Conservation (phyloP, 495 filamentous ascomycete species). For the Bacidia gigantensis region DNA sequence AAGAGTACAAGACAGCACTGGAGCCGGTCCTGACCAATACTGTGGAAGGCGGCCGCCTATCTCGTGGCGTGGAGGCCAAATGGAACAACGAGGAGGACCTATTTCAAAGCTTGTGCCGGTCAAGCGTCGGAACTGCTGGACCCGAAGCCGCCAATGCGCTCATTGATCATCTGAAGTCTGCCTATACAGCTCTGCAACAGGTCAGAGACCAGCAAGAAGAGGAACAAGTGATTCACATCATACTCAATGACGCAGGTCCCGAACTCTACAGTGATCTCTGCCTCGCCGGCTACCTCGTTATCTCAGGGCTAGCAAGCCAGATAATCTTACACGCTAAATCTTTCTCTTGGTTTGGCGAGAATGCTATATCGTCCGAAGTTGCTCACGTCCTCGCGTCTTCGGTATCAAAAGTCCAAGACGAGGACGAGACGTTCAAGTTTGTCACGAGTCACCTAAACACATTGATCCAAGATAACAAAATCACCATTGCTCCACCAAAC, state of each 20-base stretch:
- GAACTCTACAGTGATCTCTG: constrained; percentile 92
- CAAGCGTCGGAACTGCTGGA: constrained; percentile 78
- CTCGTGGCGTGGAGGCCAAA: constrained; percentile 98
- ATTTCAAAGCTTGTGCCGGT: constrained; percentile 64
- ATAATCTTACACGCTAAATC: constrained; percentile 68
- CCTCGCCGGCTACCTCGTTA: constrained; percentile 75
- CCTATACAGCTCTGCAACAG: constrained; percentile 54
- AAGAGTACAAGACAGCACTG: neutral
- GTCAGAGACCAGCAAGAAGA: constrained; percentile 37
- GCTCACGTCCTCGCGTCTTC: neutral
- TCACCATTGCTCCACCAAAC: constrained; percentile 60
- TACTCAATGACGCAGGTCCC: constrained; percentile 93
- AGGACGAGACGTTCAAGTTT: neutral
- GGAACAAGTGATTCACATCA: constrained; percentile 70
- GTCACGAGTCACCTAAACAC: neutral
- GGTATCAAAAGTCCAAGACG: neutral
- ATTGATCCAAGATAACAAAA: constrained; percentile 41
- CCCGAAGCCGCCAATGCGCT: constrained; percentile 80
- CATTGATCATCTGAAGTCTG: constrained; percentile 61
- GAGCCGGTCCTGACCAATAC: neutral
- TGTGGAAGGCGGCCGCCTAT: constrained; percentile 73
- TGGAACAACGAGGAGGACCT: constrained; percentile 87
- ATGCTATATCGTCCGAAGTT: neutral
- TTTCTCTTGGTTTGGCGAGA: neutral
- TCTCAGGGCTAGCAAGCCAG: constrained; percentile 65